Conservation (phyloP, 2,329 filamentous ascomycete genomes). For the Neonectria magnoliae region DNA sequence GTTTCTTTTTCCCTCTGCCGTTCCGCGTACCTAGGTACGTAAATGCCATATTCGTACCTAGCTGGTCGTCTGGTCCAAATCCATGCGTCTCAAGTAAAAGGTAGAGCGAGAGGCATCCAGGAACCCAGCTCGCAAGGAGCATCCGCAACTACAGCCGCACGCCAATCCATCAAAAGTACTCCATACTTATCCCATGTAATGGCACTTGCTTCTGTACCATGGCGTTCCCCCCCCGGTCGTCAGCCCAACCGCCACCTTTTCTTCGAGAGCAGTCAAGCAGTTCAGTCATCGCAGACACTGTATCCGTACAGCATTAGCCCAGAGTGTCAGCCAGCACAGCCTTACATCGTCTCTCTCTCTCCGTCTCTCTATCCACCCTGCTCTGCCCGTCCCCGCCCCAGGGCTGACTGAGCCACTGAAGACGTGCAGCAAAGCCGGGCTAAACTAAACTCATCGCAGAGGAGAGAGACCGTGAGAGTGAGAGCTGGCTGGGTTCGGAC, state of each 20-base stretch:
- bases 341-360: conserved; percentile 24
- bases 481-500: too few species aligned
- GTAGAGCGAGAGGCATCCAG: conserved; percentile 3
- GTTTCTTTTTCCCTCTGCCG: too few species aligned
- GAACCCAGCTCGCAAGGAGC: conserved; percentile 1
- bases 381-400: neutral
- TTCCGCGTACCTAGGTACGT: too few species aligned
- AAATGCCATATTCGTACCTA: too few species aligned
- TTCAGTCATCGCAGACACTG: too few species aligned
- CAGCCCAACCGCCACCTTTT: conserved; percentile 13
- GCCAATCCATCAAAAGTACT: conserved; percentile 2
- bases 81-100: neutral
- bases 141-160: conserved; percentile 19
- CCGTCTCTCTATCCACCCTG: too few species aligned
- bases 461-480: too few species aligned
- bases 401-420: conserved; percentile 16
- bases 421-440: conserved; percentile 10
- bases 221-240: conserved; percentile 16
- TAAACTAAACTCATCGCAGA: neutral
- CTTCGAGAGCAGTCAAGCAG: too few species aligned
- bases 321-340: conserved; percentile 17
- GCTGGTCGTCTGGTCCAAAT: neutral
- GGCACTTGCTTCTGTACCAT: too few species aligned
- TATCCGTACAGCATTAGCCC: too few species aligned
- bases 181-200: too few species aligned